A percentile compares a stretch with the other conserved stretches of the same genome.
These are phyloP conservation scores for Coniochaeta hoffmannii DNA, from an alignment of 2,329 filamentous ascomycete species.

Conservation along the genomic window DNA sequence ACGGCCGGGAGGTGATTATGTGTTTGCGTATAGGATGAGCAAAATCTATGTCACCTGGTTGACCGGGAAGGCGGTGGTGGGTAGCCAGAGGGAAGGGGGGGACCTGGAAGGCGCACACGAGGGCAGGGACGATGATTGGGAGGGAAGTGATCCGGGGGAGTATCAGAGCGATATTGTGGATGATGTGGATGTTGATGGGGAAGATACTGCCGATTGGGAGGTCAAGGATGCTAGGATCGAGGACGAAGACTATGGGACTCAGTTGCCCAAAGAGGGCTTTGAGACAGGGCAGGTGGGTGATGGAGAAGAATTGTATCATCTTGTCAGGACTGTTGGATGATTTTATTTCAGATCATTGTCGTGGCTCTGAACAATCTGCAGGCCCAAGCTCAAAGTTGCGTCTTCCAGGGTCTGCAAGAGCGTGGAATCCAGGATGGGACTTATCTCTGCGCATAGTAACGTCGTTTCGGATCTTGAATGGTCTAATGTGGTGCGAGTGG, in stretches of 20 bases:
- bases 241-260: neutral
- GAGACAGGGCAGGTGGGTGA: neutral
- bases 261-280: neutral
- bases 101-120: neutral
- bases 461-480: no score
- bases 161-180: neutral
- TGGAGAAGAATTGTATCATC: neutral
- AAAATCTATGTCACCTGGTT: neutral
- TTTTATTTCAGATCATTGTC: no score
- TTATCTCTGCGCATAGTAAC: neutral
- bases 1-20: neutral
- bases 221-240: neutral
- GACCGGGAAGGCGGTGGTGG: neutral
- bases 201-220: neutral
- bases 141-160: neutral
- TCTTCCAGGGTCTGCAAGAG: no score
- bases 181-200: neutral
- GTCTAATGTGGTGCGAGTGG: no score
- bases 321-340: neutral
- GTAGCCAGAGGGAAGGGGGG: neutral
- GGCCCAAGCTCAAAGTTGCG: no score
- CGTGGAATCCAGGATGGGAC: no score
- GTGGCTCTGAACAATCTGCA: no score
- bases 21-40: neutral
- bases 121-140: neutral